Percentiles rank a stretch among this genome's conserved stretches.
Conservation (phyloP, 1,284 basidiomycete species). For the Meripilus lineatus region DNA sequence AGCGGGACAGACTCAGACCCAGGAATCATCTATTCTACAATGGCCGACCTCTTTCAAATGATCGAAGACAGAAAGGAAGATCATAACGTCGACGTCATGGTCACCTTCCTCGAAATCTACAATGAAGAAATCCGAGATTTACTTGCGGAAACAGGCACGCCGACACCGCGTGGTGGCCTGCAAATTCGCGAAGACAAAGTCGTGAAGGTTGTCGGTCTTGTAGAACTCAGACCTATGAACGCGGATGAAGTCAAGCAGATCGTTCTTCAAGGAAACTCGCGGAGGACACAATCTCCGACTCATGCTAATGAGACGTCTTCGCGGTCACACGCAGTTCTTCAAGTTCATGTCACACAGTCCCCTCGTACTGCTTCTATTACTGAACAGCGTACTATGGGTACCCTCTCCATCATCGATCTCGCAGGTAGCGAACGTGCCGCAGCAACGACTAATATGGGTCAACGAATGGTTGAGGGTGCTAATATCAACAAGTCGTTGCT, state of each 20-base stretch:
- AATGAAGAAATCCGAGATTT: conserved; percentile 98
- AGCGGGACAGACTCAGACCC: conserved; percentile 84
- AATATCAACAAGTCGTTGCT: conserved; percentile 98
- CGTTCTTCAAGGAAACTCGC: conserved; percentile 81
- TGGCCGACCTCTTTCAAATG: conserved; percentile 90
- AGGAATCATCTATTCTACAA: conserved; percentile 93
- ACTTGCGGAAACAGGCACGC: conserved; percentile 67
- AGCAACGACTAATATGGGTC: conserved; percentile 94
- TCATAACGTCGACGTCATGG: conserved; percentile 78
- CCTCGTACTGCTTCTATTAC: conserved; percentile 78
- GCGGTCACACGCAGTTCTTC: conserved; percentile 92
- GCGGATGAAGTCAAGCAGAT: conserved; percentile 93
- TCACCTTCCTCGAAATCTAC: conserved; percentile 96
- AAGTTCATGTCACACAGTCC: conserved; percentile 86
- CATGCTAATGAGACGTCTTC: conserved; percentile 94
- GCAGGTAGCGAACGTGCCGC: conserved; percentile 95
- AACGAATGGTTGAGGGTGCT: conserved; percentile 94
- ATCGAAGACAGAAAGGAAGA: conserved; percentile 84
- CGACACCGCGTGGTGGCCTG: conserved; percentile 74
- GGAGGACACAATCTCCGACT: conserved; percentile 88
- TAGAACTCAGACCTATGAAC: conserved; percentile 70
- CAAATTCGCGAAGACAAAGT: conserved; percentile 90
- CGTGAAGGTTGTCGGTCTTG: conserved; percentile 85
- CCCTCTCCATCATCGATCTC: conserved; percentile 93
- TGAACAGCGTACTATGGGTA: conserved; percentile 79